These are phyloP conservation scores for Neurospora sp. DNA, from an alignment of 495 filamentous ascomycete species.

Conservation along the genomic window DNA sequence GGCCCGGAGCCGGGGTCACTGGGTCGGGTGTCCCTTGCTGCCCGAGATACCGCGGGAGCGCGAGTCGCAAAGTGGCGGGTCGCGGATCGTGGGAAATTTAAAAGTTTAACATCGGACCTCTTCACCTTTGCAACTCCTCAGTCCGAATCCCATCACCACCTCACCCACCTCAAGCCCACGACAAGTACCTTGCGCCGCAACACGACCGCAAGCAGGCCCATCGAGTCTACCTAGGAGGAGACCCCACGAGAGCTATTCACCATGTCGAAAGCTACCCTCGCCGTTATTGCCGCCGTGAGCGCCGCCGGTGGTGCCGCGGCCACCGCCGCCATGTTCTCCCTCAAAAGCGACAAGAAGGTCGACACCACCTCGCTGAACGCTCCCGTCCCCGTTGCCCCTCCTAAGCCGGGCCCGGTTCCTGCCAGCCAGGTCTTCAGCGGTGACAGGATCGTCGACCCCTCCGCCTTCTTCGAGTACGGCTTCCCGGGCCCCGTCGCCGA, in stretches of 20 bases:
- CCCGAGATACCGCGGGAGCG: background rate
- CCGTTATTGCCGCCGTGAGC: constrained; percentile 77
- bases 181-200: background rate
- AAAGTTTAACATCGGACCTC: background rate
- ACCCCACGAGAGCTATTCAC: constrained; percentile 6
- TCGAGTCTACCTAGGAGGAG: background rate
- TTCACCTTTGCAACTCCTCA: background rate
- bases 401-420: constrained; percentile 30
- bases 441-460: constrained; percentile 60
- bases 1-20: background rate
- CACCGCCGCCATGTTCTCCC: constrained; percentile 64
- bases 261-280: constrained; percentile 83
- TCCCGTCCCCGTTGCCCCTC: constrained; percentile 17
- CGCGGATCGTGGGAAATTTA: background rate
- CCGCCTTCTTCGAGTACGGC: constrained; percentile 90
- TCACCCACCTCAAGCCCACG: constrained; percentile 16
- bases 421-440: constrained; percentile 29
- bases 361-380: constrained; percentile 28
- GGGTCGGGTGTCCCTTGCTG: background rate
- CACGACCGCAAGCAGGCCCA: background rate
- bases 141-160: background rate
- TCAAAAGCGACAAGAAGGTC: constrained; percentile 39
- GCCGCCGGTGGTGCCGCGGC: constrained; percentile 80
- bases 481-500: constrained; percentile 89
- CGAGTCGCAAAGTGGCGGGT: background rate